Base-by-base conservation (phyloP, 768 basidiomycete species). In the Trametes sanguinea region DNA sequence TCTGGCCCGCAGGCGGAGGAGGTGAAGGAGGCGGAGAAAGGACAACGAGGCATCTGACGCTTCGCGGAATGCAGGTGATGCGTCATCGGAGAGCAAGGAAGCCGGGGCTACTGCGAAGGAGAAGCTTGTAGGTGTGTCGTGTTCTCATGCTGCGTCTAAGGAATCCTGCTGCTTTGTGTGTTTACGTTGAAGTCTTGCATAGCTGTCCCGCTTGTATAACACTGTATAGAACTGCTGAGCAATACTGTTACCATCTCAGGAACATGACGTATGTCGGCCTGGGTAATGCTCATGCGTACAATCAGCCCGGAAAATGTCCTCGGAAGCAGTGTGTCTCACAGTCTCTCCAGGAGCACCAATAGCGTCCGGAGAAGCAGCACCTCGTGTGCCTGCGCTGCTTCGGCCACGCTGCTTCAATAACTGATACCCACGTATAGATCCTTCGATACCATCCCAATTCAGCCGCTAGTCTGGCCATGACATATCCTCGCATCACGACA, bases 111-210 rank as follows among this genome's bases (percentile, higher is more conserved):
- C 57, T 14, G 50, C 57, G 14, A 58, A 51, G 39, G 57, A 58
- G 48, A 58, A 51, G 57, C 40, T 58, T 58, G 57, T 58, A 58
- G 57, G 57, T 58, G 29, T 50, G 50, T 58, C 48, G 42, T 29
- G 35, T 14, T 22, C 35, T 27, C 53, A 2, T 40, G 27, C 10
- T 40, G 37, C 47, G 37, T 39, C 27, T 9, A 35, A 29, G n/a
- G 7, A 17, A 17, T 10, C 22, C 10, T 46, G 45, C 22, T 17
- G 35, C 35, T 37, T 37, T 37, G 6, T 6, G 11, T 37, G 35
- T 37, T 6, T 11, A 37, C 11, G 35, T 11, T 37, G 35, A 37
- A 32, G 35, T 29, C n/a, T 54, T 22, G 55, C 33, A 39, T n/a
- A 50, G 9, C 45, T 35, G 46, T 44, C 27, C 40, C 17, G 46